Percentiles rank a stretch among this genome's conserved stretches.
These are phyloP conservation scores for Paulownia fortunei DNA, from an alignment of 257 asterid genomes.

Conservation along the genomic window DNA sequence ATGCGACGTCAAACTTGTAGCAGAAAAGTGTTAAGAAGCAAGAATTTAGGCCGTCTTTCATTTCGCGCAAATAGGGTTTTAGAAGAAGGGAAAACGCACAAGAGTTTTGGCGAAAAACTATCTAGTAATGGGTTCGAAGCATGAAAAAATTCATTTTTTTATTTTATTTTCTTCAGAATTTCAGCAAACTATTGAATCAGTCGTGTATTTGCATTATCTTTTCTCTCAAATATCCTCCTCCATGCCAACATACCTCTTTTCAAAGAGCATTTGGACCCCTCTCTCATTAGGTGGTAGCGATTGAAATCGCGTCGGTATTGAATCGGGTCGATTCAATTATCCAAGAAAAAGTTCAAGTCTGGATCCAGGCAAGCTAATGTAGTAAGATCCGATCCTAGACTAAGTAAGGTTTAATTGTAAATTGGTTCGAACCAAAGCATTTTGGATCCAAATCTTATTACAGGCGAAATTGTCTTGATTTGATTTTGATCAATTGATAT, in stretches of 20 bases:
- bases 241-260: conserved; percentile 10
- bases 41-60: conserved; percentile 32
- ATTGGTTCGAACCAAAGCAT: no score
- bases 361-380: neutral
- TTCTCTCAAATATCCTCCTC: neutral
- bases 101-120: conserved; percentile 36
- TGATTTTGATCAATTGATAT: no score
- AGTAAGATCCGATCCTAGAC: neutral
- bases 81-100: conserved; percentile 31
- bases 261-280: neutral
- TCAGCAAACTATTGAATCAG: neutral
- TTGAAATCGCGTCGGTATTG: neutral
- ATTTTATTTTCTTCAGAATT: conserved; percentile 5
- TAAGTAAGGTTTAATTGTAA: no score
- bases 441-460: no score
- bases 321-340: neutral
- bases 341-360: neutral
- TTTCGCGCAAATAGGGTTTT: conserved; percentile 29
- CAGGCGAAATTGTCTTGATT: no score
- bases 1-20: conserved; percentile 23
- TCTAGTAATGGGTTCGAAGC: conserved; percentile 26
- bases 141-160: conserved; percentile 30
- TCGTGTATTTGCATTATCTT: conserved; percentile 15
- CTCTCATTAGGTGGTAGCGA: neutral
- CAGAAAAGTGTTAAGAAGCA: conserved; percentile 19